Conservation (phyloP, 805 yeast species). For the Maudiozyma serrabonitensis region DNA sequence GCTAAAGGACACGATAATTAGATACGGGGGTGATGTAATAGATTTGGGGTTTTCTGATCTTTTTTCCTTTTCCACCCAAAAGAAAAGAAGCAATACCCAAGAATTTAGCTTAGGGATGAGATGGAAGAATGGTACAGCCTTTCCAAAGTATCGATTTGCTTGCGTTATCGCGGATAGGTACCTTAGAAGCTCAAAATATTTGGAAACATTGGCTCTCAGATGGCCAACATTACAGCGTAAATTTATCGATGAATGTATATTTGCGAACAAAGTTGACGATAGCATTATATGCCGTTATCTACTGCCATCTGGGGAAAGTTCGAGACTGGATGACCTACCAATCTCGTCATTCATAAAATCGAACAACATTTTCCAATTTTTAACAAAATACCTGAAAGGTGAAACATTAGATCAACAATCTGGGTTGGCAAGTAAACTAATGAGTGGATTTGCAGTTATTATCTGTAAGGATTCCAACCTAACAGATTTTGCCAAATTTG, state of each 20-base stretch:
- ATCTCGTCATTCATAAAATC: slow-evolving; percentile 34
- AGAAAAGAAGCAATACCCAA: background rate
- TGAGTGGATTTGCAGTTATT: slow-evolving; percentile 30
- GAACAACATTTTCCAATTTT: slow-evolving; percentile 38
- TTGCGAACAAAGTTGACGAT: slow-evolving; percentile 6
- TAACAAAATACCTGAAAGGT: slow-evolving; percentile 30
- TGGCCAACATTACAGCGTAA: slow-evolving; percentile 72
- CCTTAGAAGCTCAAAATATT: slow-evolving; percentile 61
- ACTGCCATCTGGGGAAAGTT: slow-evolving; percentile 65
- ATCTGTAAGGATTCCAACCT: slow-evolving; percentile 26
- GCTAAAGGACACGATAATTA: slow-evolving; percentile 29
- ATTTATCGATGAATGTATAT: slow-evolving; percentile 45
- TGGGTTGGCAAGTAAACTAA: slow-evolving; percentile 5
- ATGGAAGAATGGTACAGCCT: slow-evolving; percentile 8
- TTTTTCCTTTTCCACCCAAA: slow-evolving; percentile 4
- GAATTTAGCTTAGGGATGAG: slow-evolving; percentile 5
- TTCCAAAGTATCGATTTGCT: slow-evolving; percentile 38
- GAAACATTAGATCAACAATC: slow-evolving; percentile 34
- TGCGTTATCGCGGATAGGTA: slow-evolving; percentile 54
- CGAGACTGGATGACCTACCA: slow-evolving; percentile 21
- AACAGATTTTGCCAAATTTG: slow-evolving; percentile 19
- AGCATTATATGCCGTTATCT: slow-evolving; percentile 43
- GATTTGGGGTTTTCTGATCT: slow-evolving; percentile 29
- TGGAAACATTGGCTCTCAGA: slow-evolving; percentile 68
- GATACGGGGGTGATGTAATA: slow-evolving; percentile 36